These are phyloP conservation scores for Buxus sempervirens DNA, from an alignment of 164 flowering plant species.

Conservation along the genomic window DNA sequence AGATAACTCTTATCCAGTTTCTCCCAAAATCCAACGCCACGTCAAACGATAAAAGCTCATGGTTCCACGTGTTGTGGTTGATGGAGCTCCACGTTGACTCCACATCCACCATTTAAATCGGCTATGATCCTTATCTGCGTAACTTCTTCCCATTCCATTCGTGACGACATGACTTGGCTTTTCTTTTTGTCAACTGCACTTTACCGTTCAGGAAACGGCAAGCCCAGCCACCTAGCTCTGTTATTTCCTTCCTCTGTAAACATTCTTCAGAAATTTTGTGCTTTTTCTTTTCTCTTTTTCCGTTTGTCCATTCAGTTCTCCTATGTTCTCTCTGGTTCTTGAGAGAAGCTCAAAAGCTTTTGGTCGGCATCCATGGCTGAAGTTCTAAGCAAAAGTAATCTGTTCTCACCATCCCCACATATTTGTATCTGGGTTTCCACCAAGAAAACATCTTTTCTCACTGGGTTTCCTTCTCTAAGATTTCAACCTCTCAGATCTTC, in stretches of 20 bases:
- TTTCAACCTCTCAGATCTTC: slow-evolving; percentile 19
- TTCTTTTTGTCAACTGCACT: no score
- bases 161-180: neutral
- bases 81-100: neutral
- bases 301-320: no score
- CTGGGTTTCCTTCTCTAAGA: slow-evolving; percentile 17
- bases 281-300: no score
- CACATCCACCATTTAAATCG: neutral
- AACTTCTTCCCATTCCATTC: no score
- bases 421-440: slow-evolving; percentile 13
- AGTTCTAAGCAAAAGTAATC: slow-evolving; percentile 23
- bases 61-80: neutral
- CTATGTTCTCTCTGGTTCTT: no score
- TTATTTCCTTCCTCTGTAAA: no score
- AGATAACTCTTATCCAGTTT: no score
- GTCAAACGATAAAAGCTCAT: neutral
- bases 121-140: neutral
- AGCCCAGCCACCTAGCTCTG: no score
- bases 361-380: slow-evolving; percentile 23
- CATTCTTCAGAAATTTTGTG: no score
- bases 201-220: no score
- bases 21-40: neutral
- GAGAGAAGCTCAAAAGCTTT: no score
- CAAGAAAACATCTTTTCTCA: slow-evolving; percentile 5
- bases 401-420: slow-evolving; percentile 16